Conservation (phyloP, 768 basidiomycete species). For the Leccinum subtestaceum region DNA sequence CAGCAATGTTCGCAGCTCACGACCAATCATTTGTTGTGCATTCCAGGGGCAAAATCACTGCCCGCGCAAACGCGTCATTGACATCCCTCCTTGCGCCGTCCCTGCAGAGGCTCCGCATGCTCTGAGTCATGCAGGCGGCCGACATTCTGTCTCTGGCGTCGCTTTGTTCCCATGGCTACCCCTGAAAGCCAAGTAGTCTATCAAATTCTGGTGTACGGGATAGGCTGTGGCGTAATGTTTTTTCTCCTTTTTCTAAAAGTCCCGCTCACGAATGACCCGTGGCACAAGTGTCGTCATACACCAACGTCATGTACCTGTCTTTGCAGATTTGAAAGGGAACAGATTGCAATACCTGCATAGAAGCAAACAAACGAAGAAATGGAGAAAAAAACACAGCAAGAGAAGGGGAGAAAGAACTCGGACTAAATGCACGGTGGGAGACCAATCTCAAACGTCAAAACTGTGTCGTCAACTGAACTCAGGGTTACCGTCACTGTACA, state of each 20-base stretch:
- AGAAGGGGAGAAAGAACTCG: conserved; percentile 52
- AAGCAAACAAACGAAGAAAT: conserved; percentile 50
- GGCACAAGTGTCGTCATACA: not conserved
- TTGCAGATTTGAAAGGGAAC: not conserved
- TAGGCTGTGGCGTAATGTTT: not conserved
- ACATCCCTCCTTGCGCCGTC: conserved; percentile 22
- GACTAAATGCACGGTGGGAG: conserved; percentile 58
- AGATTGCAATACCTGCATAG: conserved; percentile 15
- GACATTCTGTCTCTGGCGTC: conserved; percentile 59
- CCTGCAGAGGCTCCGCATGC: conserved; percentile 41
- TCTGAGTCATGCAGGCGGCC: conserved; percentile 72
- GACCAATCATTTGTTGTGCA: not conserved
- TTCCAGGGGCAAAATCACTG: not conserved
- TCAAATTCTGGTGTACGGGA: conserved; percentile 49
- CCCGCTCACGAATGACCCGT: not conserved
- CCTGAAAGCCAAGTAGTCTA: conserved; percentile 56
- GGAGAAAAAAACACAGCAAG: conserved; percentile 34
- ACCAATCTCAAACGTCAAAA: conserved; percentile 57
- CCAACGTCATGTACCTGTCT: not conserved
- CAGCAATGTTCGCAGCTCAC: not conserved
- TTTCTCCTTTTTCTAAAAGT: conserved; percentile 24
- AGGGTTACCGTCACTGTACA: conserved; percentile 35
- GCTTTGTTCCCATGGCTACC: conserved; percentile 29
- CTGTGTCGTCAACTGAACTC: conserved; percentile 60
- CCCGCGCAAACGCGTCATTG: conserved; percentile 46